These are phyloP conservation scores for Cladophialophora chaetospira DNA, from an alignment of 2,329 filamentous ascomycete species.

Conservation along the genomic window DNA sequence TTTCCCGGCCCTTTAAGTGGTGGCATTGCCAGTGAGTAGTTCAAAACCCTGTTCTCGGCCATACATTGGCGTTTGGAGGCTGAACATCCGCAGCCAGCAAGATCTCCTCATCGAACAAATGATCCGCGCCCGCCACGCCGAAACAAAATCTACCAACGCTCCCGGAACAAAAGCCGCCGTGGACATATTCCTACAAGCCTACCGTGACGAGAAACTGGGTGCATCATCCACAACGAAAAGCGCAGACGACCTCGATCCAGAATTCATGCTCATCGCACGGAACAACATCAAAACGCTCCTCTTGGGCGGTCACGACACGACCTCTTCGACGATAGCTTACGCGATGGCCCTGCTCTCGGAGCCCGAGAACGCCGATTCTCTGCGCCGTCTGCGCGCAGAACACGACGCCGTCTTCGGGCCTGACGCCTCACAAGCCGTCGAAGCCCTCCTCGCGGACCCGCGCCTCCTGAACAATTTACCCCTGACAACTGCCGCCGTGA, in stretches of 20 bases:
- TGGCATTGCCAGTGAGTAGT: conserved; percentile 11
- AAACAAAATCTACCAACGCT: not conserved
- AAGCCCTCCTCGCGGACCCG: conserved; percentile 33
- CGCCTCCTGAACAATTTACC: conserved; percentile 46
- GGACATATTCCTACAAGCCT: conserved; percentile 24
- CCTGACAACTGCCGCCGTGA: conserved; percentile 57
- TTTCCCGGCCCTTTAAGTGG: not conserved
- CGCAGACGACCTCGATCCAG: conserved; percentile 9
- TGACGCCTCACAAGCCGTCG: conserved; percentile 42
- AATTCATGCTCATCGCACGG: conserved; percentile 18
- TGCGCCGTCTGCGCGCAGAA: conserved; percentile 49
- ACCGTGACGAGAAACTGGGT: conserved; percentile 12
- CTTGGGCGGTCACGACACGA: conserved; percentile 39
- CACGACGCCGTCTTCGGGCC: conserved; percentile 56
- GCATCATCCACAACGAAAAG: not conserved
- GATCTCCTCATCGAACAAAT: conserved; percentile 4
- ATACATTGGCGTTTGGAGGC: too few relatives aligned
- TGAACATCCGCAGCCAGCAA: too few relatives aligned
- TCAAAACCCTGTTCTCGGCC: too few relatives aligned
- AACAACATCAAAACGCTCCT: conserved; percentile 43
- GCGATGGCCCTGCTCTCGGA: conserved; percentile 43
- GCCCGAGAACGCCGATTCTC: conserved; percentile 35
- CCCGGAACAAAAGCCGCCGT: conserved; percentile 21
- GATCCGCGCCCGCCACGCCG: conserved; percentile 10
- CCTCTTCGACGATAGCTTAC: conserved; percentile 37